Conservation (phyloP, 2,329 filamentous ascomycete genomes). For the Trichophyton rubrum region DNA sequence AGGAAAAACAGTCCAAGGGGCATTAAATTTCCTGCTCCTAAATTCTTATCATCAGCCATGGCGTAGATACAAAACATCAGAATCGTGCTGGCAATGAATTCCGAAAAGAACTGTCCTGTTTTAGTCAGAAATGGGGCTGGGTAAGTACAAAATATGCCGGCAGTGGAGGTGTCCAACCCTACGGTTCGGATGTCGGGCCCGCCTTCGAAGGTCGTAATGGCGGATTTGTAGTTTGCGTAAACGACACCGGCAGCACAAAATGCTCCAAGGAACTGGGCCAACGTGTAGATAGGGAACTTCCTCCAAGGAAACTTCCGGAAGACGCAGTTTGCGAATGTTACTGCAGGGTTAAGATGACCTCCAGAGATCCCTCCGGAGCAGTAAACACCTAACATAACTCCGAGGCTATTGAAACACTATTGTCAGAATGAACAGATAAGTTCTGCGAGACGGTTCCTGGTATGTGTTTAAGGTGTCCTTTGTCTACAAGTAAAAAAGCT, state of each 20-base stretch:
- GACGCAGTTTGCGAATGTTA: conserved; percentile 57
- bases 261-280: conserved; percentile 55
- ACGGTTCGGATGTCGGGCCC: conserved; percentile 48
- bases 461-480: not conserved
- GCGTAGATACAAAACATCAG: conserved; percentile 63
- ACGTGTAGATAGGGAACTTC: conserved; percentile 54
- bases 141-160: conserved; percentile 62
- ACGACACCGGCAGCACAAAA: conserved; percentile 50
- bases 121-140: conserved; percentile 50
- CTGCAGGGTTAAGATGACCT: conserved; percentile 57
- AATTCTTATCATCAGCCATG: conserved; percentile 39
- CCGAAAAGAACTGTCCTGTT: conserved; percentile 57
- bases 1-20: conserved; percentile 57
- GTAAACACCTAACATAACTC: conserved; percentile 58
- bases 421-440: not conserved
- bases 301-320: conserved; percentile 57
- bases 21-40: conserved; percentile 44
- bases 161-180: conserved; percentile 46
- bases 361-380: conserved; percentile 44
- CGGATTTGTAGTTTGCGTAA: conserved; percentile 52
- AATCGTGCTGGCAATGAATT: conserved; percentile 55
- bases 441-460: conserved; percentile 7
- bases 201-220: conserved; percentile 54
- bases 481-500: not conserved
- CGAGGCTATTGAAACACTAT: conserved; percentile 36